These are phyloP conservation scores for Aegle marmelos DNA, from an alignment of 345 rosid species.

Conservation along the genomic window DNA sequence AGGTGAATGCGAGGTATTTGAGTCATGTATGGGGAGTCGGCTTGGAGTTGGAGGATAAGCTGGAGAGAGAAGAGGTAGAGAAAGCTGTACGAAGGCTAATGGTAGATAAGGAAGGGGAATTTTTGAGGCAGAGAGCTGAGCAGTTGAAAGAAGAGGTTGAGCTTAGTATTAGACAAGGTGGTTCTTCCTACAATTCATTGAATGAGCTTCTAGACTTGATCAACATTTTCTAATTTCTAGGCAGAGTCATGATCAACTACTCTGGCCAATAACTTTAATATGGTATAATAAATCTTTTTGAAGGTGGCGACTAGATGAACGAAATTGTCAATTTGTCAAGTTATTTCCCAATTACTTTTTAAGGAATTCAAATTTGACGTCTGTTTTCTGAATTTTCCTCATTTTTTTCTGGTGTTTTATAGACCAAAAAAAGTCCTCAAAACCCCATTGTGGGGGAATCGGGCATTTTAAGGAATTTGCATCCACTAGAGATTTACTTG, in stretches of 20 bases:
- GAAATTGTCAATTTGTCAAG: too few relatives aligned
- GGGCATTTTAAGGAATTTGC: not conserved
- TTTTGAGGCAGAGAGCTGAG: not conserved
- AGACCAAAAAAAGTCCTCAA: not conserved
- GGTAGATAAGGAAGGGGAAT: constrained; percentile 1
- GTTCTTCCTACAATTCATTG: constrained; percentile 10
- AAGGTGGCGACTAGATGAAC: not conserved
- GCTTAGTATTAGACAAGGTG: not conserved
- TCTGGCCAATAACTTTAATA: too few relatives aligned
- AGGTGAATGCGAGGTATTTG: not conserved
- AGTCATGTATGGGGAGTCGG: constrained; percentile 1
- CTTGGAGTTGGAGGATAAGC: not conserved
- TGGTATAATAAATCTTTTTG: not conserved
- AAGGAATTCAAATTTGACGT: too few relatives aligned
- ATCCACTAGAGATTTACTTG: not conserved
- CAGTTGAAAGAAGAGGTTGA: constrained; percentile 10
- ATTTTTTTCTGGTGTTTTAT: too few relatives aligned
- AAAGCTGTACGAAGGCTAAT: not conserved
- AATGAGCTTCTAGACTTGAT: constrained; percentile 14
- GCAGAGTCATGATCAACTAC: not conserved
- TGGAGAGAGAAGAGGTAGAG: not conserved
- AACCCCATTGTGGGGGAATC: not conserved
- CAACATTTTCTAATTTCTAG: not conserved
- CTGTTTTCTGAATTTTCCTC: too few relatives aligned
- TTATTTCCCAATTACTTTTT: too few relatives aligned